A percentile compares a stretch with the other conserved stretches of the same genome.
Evolutionary conservation across 768 basidiomycete species (phyloP).

Genomic region (Agaricus subrufescens): DNA sequence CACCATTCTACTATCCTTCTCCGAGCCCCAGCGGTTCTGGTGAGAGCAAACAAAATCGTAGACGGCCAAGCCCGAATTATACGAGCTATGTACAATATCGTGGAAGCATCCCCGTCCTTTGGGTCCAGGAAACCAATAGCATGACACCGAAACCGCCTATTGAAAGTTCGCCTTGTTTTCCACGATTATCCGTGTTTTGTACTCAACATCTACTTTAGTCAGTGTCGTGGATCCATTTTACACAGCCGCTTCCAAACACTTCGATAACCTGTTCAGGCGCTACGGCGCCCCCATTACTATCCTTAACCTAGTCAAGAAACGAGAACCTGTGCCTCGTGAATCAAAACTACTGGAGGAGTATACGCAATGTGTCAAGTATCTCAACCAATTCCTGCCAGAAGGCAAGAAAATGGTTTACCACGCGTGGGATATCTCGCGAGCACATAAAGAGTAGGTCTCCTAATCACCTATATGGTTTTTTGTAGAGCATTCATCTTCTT

Average conservation of each 20-base stretch:
- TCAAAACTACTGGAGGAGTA: conserved; percentile 89
- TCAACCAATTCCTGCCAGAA: conserved; percentile 91
- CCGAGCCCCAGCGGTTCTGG: conserved; percentile 25
- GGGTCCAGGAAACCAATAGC: conserved; percentile 90
- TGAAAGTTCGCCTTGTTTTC: conserved; percentile 62
- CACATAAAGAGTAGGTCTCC: conserved; percentile 78
- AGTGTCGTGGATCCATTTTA: conserved; percentile 94
- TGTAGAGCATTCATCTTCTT: not conserved
- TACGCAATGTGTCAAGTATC: conserved; percentile 84
- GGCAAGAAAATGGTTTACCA: conserved; percentile 87
- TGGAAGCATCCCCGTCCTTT: conserved; percentile 93
- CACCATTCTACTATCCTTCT: conserved; percentile 79
- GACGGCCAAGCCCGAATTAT: conserved; percentile 77
- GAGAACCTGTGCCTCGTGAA: conserved; percentile 77
- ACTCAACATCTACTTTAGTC: conserved; percentile 41
- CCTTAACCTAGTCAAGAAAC: conserved; percentile 90
- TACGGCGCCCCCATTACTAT: conserved; percentile 90
- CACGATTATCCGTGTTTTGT: not conserved
- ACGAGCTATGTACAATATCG: conserved; percentile 97
- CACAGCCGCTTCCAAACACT: conserved; percentile 88
- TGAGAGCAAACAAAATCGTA: conserved; percentile 22
- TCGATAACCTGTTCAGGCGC: conserved; percentile 82
- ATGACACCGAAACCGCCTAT: conserved; percentile 95
- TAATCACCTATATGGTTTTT: not conserved
- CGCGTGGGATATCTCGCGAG: conserved; percentile 95